Base-by-base conservation (phyloP, 768 basidiomycete species). In the Gymnopilus junonius region DNA sequence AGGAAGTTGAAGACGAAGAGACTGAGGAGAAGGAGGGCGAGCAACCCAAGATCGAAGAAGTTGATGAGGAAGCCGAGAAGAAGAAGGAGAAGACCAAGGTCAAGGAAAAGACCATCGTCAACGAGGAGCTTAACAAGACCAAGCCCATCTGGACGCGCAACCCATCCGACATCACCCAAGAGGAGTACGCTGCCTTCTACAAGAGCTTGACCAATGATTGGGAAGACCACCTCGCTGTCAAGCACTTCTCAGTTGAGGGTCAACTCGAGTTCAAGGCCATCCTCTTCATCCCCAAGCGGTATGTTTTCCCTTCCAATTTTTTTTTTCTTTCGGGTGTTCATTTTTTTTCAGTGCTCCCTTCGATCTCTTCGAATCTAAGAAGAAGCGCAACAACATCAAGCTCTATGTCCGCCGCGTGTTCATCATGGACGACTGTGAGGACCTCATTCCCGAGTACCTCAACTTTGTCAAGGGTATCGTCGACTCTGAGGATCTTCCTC, bases 341-440 rank as follows among this genome's bases (percentile, higher is more conserved):
- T 40, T 6, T 17, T 6, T 57, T 21, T 45, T 2, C 50, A 95
- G 95, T 64, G 97, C 97, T 45, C 97, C 97, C 56, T 99, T 99
- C 80, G 97, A 99, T 75, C 91, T 99, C 77, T 99, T 99, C 82
- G 97, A 99, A 85, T 93, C 93, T 64, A 99, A 99, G 92, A 99
- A 99, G 93, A 99, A 99, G 89, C 94, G 97, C 73, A 98, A 98
- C 88, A 99, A 99, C 92, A 99, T 99, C 87, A 99, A 99, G 84
- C 95, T 99, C 77, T 99, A 99, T 76, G 97, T 99, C 71, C 94
- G 97, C 84, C 95, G 97, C 61, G 97, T 99, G 74, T 99, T 99
- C 87, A 99, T 99, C 87, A 98, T 97, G 94, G 97, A 99, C 81
- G 96, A 97, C 80, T 99, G 97, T 77, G 97, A 99, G 84, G 97